phyloP scores from a whole-genome alignment of 495 filamentous ascomycete genomes.

The Penicillium cinerascens region DNA sequence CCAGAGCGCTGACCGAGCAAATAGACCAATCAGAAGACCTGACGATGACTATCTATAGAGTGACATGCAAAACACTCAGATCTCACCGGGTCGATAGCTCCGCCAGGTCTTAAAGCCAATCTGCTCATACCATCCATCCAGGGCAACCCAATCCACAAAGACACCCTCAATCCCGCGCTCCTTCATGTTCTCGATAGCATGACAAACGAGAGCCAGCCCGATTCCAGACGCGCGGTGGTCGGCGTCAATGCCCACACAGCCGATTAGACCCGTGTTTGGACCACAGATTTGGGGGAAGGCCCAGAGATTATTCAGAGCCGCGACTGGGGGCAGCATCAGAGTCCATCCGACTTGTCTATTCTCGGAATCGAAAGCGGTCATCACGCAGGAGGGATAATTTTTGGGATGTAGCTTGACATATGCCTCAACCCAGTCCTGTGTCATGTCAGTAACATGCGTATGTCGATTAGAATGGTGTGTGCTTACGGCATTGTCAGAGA shows the following conservation, averaged over 20 bases:
- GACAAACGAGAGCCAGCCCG: constrained; percentile 44
- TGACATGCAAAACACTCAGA: not conserved
- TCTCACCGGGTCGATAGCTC: constrained; percentile 40
- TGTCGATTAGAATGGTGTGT: not conserved
- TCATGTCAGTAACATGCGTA: constrained; percentile 1
- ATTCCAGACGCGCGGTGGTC: constrained; percentile 39
- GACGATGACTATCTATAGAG: too few species aligned
- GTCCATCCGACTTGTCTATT: constrained; percentile 49
- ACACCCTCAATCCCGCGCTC: constrained; percentile 44
- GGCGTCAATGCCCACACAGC: constrained; percentile 47
- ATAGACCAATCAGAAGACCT: too few species aligned
- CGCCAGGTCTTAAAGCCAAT: constrained; percentile 44
- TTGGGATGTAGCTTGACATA: constrained; percentile 38
- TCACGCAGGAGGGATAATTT: constrained; percentile 41
- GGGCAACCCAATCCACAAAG: constrained; percentile 49
- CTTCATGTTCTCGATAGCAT: constrained; percentile 50
- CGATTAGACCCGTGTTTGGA: constrained; percentile 48
- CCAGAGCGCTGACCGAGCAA: too few species aligned
- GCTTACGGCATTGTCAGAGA: constrained; percentile 37
- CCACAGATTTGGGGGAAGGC: constrained; percentile 44
- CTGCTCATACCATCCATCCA: constrained; percentile 50
- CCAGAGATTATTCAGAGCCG: constrained; percentile 34
- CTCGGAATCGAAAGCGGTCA: constrained; percentile 41
- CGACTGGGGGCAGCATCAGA: constrained; percentile 40
- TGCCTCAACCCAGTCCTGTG: constrained; percentile 46